Evolutionary conservation across 2,329 filamentous ascomycete species (phyloP), one percentile per base, ranked within the genome.

Genomic region (Aaosphaeria arxii): DNA sequence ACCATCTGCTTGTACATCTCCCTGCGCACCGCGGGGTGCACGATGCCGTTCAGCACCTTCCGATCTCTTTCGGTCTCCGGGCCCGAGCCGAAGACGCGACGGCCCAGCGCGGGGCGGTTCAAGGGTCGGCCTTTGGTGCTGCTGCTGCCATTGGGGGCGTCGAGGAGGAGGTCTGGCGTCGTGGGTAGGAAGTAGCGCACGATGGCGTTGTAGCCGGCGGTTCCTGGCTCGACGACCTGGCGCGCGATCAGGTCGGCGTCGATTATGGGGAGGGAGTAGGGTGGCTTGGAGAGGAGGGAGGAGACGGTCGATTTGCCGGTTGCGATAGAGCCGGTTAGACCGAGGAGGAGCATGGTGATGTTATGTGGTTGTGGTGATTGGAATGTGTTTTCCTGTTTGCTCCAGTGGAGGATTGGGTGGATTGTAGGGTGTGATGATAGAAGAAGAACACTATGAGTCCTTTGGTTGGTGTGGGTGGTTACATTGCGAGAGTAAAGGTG

Each of bases 241-340:
- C 92, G 91, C 42, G 94, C 92, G 52, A 97, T 81, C 47, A 95
- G 74, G 75, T 99, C 94, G 66, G 94, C 92, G 67, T 99, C 94
- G 75, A 99, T 86, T 59, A 99, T 81, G 62, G 94, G 91, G 52
- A 99, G 81, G 51, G 83, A 86, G 77, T 96, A 88, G 0, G 92
- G 94, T 5, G 88, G 77, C 4, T 83, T 79, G 44, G 87, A 84
- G 61, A 99, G 88, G 59, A 96, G 81, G 36, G 81, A 78, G 30
- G 94, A 96, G 47, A 96, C 91, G 57, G 92, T 99, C 41, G 92
- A 96, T 81, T 99, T 99, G 70, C 94, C 94, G 5, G 94, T 99
- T 51, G 94, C 94, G 67, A 99, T 97, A 52, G 91, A 96, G 68
- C 94, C 94, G 6, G 94, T 99, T 29, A 99, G 84, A 48, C 94